Conservation (phyloP, 352 stramenopile genomes). For the Phytophthora pseudosyringae region DNA sequence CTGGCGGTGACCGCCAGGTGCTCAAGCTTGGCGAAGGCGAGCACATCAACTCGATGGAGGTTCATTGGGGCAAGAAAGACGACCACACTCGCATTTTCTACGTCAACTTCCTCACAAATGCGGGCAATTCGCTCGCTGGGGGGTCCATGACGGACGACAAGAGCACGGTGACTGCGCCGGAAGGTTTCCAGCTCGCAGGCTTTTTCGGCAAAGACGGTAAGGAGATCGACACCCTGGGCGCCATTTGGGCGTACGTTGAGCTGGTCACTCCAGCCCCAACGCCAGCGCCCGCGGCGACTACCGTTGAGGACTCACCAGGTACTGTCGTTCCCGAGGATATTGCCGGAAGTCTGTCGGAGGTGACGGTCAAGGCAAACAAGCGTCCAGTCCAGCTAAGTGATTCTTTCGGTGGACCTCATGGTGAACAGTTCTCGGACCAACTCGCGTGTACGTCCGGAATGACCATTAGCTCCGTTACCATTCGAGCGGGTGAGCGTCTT, state of each 20-base stretch:
- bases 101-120: slow-evolving; percentile 33
- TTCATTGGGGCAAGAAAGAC: slow-evolving; percentile 35
- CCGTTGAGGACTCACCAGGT: slow-evolving; percentile 20
- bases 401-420: slow-evolving; percentile 49
- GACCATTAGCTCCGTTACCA: slow-evolving; percentile 32
- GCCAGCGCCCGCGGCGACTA: slow-evolving; percentile 12
- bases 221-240: slow-evolving; percentile 30
- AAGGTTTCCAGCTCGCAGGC: slow-evolving; percentile 32
- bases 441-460: slow-evolving; percentile 26
- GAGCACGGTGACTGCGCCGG: slow-evolving; percentile 20
- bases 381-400: slow-evolving; percentile 38
- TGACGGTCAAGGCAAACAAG: slow-evolving; percentile 19
- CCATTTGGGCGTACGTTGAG: slow-evolving; percentile 30
- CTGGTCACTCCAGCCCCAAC: slow-evolving; percentile 26
- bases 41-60: slow-evolving; percentile 38
- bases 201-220: slow-evolving; percentile 24
- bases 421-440: slow-evolving; percentile 47
- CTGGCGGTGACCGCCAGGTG: slow-evolving; percentile 15
- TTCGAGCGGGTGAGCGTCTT: slow-evolving; percentile 34
- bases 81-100: slow-evolving; percentile 31
- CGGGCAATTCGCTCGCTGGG: slow-evolving; percentile 25
- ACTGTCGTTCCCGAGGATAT: slow-evolving; percentile 22
- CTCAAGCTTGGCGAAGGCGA: slow-evolving; percentile 23
- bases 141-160: slow-evolving; percentile 25
- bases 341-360: slow-evolving; percentile 27